phyloP scores from a whole-genome alignment of 305 asterid genomes.

The Solanum hybrid region DNA sequence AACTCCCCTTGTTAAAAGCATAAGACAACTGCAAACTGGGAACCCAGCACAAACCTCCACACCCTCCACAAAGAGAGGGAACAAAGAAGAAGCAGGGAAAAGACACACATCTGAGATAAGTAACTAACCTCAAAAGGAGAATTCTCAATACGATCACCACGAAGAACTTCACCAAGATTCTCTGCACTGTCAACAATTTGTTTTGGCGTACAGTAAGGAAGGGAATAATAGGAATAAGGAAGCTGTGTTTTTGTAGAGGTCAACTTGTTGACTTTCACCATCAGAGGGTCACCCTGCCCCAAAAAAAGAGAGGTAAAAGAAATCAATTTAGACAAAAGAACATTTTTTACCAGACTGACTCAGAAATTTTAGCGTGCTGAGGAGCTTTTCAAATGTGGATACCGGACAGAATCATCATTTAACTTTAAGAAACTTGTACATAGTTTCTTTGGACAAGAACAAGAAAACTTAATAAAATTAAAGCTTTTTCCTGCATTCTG shows the following conservation, averaged over 20 bases:
- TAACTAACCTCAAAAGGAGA: constrained; percentile 65
- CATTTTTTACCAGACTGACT: not conserved
- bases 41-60: not conserved
- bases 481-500: not conserved
- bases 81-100: not conserved
- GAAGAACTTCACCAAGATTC: constrained; percentile 94
- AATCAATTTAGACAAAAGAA: not conserved
- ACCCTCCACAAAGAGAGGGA: not conserved
- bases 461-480: not conserved
- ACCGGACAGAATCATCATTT: not conserved
- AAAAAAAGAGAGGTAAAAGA: constrained; percentile 9
- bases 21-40: not conserved
- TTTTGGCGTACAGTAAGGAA: constrained; percentile 58
- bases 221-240: constrained; percentile 72
- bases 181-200: constrained; percentile 75
- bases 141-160: constrained; percentile 93
- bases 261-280: constrained; percentile 82
- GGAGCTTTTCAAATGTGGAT: not conserved
- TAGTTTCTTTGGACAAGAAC: not conserved
- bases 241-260: constrained; percentile 78
- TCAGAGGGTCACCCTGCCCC: constrained; percentile 66
- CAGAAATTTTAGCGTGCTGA: not conserved
- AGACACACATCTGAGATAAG: not conserved
- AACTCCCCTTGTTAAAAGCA: not conserved
- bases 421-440: not conserved